A percentile compares a stretch with the other conserved stretches of the same genome.
Evolutionary conservation across 371 early-diverging fungal genomes (phyloP).

Genomic region (Lichtheimia ramosa): DNA sequence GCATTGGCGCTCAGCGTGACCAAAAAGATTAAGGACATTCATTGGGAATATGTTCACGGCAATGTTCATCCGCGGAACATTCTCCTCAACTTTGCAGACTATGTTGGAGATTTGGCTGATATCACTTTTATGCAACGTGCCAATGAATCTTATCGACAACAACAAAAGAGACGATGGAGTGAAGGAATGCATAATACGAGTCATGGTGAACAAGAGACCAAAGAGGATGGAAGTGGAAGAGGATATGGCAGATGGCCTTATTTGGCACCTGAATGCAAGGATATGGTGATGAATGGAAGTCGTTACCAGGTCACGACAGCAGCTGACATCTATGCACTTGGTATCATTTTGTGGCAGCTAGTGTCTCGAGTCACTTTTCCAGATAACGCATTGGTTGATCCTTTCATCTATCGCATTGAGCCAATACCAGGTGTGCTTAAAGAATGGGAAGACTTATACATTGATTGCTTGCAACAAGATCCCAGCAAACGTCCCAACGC

Average conservation of each 20-base stretch:
- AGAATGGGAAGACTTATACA: slow-evolving; percentile 40
- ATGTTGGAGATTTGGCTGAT: slow-evolving; percentile 37
- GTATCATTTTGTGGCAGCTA: slow-evolving; percentile 48
- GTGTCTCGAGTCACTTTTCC: slow-evolving; percentile 46
- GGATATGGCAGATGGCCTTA: slow-evolving; percentile 41
- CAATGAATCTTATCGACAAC: neutral
- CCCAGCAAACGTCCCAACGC: slow-evolving; percentile 41
- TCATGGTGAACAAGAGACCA: neutral
- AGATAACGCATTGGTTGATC: slow-evolving; percentile 21
- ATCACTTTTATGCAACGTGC: slow-evolving; percentile 41
- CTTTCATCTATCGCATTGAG: slow-evolving; percentile 28
- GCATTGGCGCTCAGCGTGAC: slow-evolving; percentile 38
- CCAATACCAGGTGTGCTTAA: slow-evolving; percentile 37
- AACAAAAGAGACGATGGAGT: slow-evolving; percentile 1
- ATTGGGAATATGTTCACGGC: slow-evolving; percentile 47
- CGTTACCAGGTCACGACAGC: slow-evolving; percentile 24
- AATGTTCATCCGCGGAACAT: slow-evolving; percentile 48
- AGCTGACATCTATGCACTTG: slow-evolving; percentile 39
- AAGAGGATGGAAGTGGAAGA: slow-evolving; percentile 13
- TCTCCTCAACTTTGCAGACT: slow-evolving; percentile 36
- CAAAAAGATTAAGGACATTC: slow-evolving; percentile 41
- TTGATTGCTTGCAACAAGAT: slow-evolving; percentile 34
- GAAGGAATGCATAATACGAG: neutral
- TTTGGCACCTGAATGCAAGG: slow-evolving; percentile 34
- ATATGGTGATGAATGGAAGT: neutral